These are phyloP conservation scores for Diaporthe citrichinensis DNA, from an alignment of 2,329 filamentous ascomycete species.

Conservation along the genomic window DNA sequence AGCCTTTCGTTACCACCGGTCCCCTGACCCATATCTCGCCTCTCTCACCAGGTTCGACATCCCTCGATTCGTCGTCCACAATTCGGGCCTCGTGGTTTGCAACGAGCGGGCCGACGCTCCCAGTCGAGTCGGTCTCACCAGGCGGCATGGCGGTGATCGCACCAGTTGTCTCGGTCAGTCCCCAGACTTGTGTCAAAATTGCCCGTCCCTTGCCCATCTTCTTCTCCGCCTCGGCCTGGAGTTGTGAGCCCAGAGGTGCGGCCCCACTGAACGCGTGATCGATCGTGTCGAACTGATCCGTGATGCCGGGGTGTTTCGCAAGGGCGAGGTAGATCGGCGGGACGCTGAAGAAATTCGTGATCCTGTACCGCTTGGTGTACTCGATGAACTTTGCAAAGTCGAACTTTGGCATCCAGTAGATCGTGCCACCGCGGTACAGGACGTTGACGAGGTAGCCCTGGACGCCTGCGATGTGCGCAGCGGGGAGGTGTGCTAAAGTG, in stretches of 20 bases:
- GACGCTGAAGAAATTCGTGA: slow-evolving; percentile 71
- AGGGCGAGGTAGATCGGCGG: slow-evolving; percentile 73
- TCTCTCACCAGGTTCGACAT: slow-evolving; percentile 56
- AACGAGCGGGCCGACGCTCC: slow-evolving; percentile 60
- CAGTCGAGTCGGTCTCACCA: slow-evolving; percentile 58
- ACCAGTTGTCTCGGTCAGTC: slow-evolving; percentile 69
- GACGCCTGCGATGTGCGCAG: slow-evolving; percentile 62
- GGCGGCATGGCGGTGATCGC: slow-evolving; percentile 61
- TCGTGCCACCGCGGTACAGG: slow-evolving; percentile 58
- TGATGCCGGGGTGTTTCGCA: slow-evolving; percentile 68
- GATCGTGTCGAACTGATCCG: slow-evolving; percentile 67
- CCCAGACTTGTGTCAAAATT: slow-evolving; percentile 68
- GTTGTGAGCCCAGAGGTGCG: slow-evolving; percentile 68
- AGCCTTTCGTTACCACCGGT: slow-evolving; percentile 80
- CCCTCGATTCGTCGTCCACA: slow-evolving; percentile 56
- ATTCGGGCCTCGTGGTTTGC: slow-evolving; percentile 55
- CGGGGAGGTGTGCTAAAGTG: slow-evolving; percentile 59
- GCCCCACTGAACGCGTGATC: slow-evolving; percentile 65
- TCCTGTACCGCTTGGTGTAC: slow-evolving; percentile 63
- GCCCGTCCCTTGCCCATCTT: slow-evolving; percentile 61
- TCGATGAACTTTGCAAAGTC: slow-evolving; percentile 68
- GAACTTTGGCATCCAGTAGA: slow-evolving; percentile 76
- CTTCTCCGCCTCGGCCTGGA: slow-evolving; percentile 64
- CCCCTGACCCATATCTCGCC: slow-evolving; percentile 79
- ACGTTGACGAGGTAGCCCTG: slow-evolving; percentile 59